Evolutionary conservation across 2,329 filamentous ascomycete species (phyloP).

Genomic region (Chalaropsis ovoidea): DNA sequence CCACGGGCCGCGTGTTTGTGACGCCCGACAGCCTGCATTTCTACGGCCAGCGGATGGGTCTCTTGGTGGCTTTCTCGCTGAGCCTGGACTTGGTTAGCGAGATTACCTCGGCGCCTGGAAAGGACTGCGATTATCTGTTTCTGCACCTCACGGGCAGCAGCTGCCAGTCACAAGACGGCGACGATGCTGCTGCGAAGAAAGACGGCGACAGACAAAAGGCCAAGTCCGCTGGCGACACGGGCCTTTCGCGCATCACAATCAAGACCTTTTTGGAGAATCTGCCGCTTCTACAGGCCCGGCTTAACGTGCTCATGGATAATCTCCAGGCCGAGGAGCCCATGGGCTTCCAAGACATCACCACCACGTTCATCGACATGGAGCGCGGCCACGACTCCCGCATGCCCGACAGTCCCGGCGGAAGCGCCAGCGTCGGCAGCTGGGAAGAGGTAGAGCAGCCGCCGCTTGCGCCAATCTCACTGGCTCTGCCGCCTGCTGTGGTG

Average conservation of each 20-base stretch:
- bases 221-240: slow-evolving; percentile 33
- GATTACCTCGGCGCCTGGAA: slow-evolving; percentile 81
- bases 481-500: slow-evolving; percentile 38
- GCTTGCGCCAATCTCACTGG: slow-evolving; percentile 48
- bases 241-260: slow-evolving; percentile 66
- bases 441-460: slow-evolving; percentile 37
- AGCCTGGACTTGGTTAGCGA: slow-evolving; percentile 69
- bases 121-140: slow-evolving; percentile 85
- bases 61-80: slow-evolving; percentile 74
- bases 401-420: slow-evolving; percentile 41
- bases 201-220: neutral
- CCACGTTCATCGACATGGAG: slow-evolving; percentile 65
- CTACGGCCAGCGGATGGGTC: slow-evolving; percentile 86
- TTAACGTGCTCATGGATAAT: slow-evolving; percentile 79
- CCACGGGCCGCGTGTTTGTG: slow-evolving; percentile 70
- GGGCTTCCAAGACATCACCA: slow-evolving; percentile 59
- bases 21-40: slow-evolving; percentile 86
- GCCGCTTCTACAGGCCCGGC: slow-evolving; percentile 65
- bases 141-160: slow-evolving; percentile 45
- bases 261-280: slow-evolving; percentile 90
- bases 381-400: slow-evolving; percentile 43
- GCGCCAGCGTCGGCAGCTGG: slow-evolving; percentile 45
- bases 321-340: slow-evolving; percentile 61
- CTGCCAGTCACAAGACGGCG: neutral
- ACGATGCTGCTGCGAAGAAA: neutral